phyloP scores from a whole-genome alignment of 306 rosid genomes.

The Cucurbita maxima region DNA sequence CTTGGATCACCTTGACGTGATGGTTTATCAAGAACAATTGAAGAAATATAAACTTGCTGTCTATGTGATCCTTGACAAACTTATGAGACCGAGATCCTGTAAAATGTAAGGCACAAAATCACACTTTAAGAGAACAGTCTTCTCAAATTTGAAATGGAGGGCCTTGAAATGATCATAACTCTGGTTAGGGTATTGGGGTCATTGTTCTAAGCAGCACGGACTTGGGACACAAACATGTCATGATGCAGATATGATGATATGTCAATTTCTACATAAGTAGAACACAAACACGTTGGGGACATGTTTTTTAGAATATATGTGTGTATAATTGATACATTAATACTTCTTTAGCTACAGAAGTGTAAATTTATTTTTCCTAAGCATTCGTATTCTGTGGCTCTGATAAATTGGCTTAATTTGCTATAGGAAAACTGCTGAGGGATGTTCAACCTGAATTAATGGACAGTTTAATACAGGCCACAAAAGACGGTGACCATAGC shows the following conservation, averaged over 20 bases:
- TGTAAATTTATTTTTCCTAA: background rate
- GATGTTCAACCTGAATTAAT: slow-evolving; percentile 63
- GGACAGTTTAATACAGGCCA: slow-evolving; percentile 62
- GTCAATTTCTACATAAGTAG: too few species aligned
- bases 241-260: too few species aligned
- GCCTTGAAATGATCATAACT: background rate
- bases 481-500: slow-evolving; percentile 44
- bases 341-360: background rate
- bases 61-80: background rate
- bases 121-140: background rate
- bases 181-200: background rate
- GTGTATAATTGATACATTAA: too few species aligned
- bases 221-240: too few species aligned
- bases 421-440: slow-evolving; percentile 56
- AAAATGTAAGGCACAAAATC: background rate
- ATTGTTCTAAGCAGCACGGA: too few species aligned
- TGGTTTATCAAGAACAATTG: background rate
- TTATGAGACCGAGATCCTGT: background rate
- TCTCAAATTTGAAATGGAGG: background rate
- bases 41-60: background rate
- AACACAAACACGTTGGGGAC: too few species aligned
- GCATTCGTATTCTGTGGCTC: background rate
- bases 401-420: slow-evolving; percentile 4
- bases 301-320: too few species aligned
- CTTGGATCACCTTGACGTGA: background rate